Conservation (phyloP, 176 grass and related monocot species). For the Ampelocalamus luodianensis region DNA sequence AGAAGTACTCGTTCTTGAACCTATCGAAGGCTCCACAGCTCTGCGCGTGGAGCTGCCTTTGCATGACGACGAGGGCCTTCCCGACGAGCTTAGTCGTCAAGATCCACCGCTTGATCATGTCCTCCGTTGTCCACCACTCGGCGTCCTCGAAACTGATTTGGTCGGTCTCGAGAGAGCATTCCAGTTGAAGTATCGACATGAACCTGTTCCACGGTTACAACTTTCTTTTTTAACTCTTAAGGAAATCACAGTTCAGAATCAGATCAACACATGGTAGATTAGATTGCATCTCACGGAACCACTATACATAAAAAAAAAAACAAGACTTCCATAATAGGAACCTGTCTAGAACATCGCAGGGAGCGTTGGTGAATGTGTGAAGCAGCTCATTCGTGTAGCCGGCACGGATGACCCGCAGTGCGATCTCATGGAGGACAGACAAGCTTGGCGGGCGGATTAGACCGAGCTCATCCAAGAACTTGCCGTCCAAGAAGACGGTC, state of each 20-base stretch:
- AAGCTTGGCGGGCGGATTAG: constrained; percentile 36
- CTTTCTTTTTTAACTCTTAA: too few relatives aligned
- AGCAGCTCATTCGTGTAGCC: constrained; percentile 20
- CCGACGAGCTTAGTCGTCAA: constrained; percentile 23
- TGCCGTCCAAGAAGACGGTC: neutral
- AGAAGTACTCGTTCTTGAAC: constrained; percentile 43
- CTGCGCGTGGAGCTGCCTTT: constrained; percentile 34
- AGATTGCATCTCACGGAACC: too few relatives aligned
- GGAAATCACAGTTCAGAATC: too few relatives aligned
- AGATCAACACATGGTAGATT: too few relatives aligned
- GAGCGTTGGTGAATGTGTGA: constrained; percentile 19
- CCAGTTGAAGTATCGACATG: constrained; percentile 25
- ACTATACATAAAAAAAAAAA: too few relatives aligned
- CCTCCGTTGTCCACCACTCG: constrained; percentile 41
- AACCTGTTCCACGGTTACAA: constrained; percentile 16
- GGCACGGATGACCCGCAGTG: constrained; percentile 34
- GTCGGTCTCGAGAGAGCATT: neutral
- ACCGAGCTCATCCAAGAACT: constrained; percentile 11
- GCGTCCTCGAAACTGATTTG: constrained; percentile 32
- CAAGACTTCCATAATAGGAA: neutral
- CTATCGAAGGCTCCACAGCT: constrained; percentile 30
- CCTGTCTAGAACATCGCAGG: constrained; percentile 46
- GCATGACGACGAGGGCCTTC: constrained; percentile 36
- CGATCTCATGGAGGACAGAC: constrained; percentile 37
- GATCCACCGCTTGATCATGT: constrained; percentile 47